Evolutionary conservation across 768 basidiomycete species (phyloP), one percentile per base, ranked within the genome.

Genomic region (Mycena alexandri): DNA sequence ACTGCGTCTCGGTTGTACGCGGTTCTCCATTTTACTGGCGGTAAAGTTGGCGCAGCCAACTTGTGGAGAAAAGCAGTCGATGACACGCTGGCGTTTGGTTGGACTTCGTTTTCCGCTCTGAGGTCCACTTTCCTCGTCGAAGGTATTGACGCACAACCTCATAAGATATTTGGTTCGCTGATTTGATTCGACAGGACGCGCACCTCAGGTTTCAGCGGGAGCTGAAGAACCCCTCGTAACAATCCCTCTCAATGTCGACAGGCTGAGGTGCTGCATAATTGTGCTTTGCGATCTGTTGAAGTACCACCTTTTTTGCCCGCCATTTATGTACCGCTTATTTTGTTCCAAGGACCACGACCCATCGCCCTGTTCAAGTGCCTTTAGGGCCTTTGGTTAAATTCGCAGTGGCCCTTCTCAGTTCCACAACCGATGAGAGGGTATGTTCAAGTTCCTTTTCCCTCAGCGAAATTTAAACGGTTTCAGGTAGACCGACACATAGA

Each of bases 11-110:
- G 79, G 21, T 82, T 95, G 22, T 92, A 90, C 63, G 79, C 89
- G 4, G 78, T 83, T 24, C 82, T 95, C 7, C 90, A 90, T 76
- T 78, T 87, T 33, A 89, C 91, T 0, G 93, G 93, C 22, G 94
- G 94, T 10, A 95, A 94, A 77, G 89, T 93, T 11, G 92, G 90
- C 25, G 89, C 89, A 17, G 82, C 87, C 13, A 86, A 81, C 57
- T 72, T 91, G 7, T 95, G 94, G 94, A 85, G 90, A 69, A 93
- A 91, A 72, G 88, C 88, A 17, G 65, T 94, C 25, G 92, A 94
- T 54, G 90, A 90, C 33, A 88, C 89, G 2, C 65, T 95, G 54
- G 80, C 79, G 0, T 88, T 90, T 72, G 88, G 86, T n/a, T 90
- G 88, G 88, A 83, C 80, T 64, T 85, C 91, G 3, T 87, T 93